Conservation (phyloP, 345 rosid species). For the Eucalyptus regnans region DNA sequence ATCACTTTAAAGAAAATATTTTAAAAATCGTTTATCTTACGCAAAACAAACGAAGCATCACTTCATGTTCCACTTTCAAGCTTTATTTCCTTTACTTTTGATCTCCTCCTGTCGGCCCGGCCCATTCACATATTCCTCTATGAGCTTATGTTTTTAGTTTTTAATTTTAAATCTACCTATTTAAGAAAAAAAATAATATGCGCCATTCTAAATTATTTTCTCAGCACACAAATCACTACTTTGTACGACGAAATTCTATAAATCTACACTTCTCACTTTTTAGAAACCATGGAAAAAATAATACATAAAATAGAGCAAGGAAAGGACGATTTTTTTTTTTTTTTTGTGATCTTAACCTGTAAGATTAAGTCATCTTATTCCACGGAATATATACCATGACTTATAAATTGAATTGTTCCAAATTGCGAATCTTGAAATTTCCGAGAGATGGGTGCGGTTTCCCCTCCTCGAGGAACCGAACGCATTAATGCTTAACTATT, state of each 20-base stretch:
- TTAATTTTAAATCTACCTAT: no score
- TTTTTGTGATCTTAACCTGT: background rate
- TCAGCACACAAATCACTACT: background rate
- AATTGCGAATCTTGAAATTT: background rate
- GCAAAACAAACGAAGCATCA: fast-evolving
- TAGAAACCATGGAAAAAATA: background rate
- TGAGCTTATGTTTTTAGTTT: background rate
- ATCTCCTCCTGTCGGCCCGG: background rate
- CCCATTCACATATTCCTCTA: background rate
- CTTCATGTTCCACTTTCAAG: background rate
- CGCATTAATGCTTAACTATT: background rate
- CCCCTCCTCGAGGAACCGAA: background rate
- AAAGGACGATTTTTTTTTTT: no score
- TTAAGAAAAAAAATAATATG: no score
- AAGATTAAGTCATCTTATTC: background rate
- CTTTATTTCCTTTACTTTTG: background rate
- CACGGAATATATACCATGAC: background rate
- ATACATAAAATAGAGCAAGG: background rate
- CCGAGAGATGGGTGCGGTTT: background rate
- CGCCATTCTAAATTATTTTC: background rate
- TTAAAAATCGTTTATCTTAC: background rate
- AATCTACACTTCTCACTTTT: background rate
- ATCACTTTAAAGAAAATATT: background rate
- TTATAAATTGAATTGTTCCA: background rate
- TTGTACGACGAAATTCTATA: background rate